Base-by-base conservation (phyloP, 345 rosid species). In the Arabis hirsuta region DNA sequence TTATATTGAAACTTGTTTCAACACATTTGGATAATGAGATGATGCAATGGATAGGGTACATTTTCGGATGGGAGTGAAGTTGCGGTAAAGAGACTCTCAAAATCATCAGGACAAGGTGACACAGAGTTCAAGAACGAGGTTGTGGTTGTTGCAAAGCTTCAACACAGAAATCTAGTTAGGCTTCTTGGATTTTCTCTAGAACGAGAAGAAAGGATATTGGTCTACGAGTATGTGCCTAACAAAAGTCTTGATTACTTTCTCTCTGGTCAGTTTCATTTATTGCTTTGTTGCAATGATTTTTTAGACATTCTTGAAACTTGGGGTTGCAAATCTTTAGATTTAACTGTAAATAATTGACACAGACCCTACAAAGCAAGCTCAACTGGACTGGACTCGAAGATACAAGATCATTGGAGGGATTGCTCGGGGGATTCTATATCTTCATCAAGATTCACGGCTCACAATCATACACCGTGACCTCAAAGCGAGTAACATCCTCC, bases 381-480 rank as follows among this genome's bases (percentile, higher is more conserved):
- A 42, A 8, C 36, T 36, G 7, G 74, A 81, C 53, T 86, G 90
- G 89, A 11, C 50, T 12, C 73, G 31, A 26, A 60, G 41, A 36
- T 36, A 36, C 10, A 36, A 36, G 7, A 36, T 36, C 3, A 36
- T 36, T 2, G 41, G 41, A 36, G 41, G 41, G 2, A 36, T 36
- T 36, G 41, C 41, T 36, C 2, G 41, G 3, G 41, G 41, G 3
- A 36, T 36, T 36, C 11, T 36, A 36, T 36, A 36, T 36, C 41
- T 36, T 36, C 41, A 36, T 36, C 41, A 36, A 36, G 41, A 36
- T 36, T 36, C 41, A 36, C 11, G 41, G 10, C 41, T 36, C 41
- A 36, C 41, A 36, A 36, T 36, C 41, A 60, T 90, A 31, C 96
- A 86, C 7, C 85, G 93, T 44, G 91, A 90, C 66, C 78, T 90